A percentile compares a stretch with the other conserved stretches of the same genome.
These are phyloP conservation scores for Ganoderma lucidum DNA, from an alignment of 1,284 basidiomycete species.

Conservation along the genomic window DNA sequence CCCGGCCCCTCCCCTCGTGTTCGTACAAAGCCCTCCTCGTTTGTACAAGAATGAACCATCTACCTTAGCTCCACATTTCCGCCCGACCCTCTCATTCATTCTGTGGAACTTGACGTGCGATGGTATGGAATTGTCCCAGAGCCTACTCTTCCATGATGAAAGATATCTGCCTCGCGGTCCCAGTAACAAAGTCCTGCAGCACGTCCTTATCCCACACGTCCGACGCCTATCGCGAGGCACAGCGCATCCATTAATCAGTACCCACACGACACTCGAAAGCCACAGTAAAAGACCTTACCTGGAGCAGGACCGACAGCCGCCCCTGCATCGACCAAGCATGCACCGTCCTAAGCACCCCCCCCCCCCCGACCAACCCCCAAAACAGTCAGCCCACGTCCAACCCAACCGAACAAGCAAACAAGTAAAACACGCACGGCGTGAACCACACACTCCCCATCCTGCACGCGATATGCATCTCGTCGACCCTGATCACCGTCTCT, in stretches of 20 bases:
- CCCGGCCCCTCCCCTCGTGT: too few relatives aligned
- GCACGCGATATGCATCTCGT: slow-evolving; percentile 3
- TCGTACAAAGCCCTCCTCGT: too few relatives aligned
- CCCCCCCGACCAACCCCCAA: background rate
- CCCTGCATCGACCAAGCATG: slow-evolving; percentile 6
- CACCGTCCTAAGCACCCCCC: background rate
- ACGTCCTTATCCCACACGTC: background rate
- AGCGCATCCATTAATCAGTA: background rate
- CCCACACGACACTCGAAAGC: background rate
- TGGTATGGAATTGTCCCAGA: too few relatives aligned
- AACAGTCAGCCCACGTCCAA: background rate
- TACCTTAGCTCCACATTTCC: too few relatives aligned
- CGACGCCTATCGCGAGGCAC: background rate
- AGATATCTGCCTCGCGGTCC: background rate
- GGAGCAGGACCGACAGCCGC: background rate
- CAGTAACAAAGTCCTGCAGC: background rate
- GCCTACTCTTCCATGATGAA: background rate
- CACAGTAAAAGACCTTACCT: background rate
- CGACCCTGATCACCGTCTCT: background rate
- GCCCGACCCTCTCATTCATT: too few relatives aligned
- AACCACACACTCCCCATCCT: background rate
- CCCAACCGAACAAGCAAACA: background rate
- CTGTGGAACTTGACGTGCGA: too few relatives aligned
- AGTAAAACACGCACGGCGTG: background rate
- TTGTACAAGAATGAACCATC: too few relatives aligned